phyloP scores from a whole-genome alignment of 495 filamentous ascomycete genomes.

The Tuber microsphaerosporum region DNA sequence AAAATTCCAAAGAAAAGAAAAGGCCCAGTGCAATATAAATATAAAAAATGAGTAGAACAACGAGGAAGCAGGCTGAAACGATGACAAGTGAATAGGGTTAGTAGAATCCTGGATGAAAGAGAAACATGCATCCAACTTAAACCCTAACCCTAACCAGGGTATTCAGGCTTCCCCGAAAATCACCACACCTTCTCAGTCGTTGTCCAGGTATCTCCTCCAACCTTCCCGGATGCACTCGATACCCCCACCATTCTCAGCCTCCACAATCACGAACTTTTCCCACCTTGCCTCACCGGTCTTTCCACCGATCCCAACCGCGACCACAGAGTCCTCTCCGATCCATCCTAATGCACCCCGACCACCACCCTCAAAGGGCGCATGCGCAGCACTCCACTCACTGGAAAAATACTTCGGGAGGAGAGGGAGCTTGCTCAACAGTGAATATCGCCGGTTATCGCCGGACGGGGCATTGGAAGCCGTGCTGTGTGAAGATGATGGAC shows the following conservation, averaged over 20 bases:
- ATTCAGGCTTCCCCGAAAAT: not conserved
- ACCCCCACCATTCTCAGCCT: slow-evolving; percentile 33
- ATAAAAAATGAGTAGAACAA: not conserved
- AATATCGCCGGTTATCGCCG: slow-evolving; percentile 39
- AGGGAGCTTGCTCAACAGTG: slow-evolving; percentile 35
- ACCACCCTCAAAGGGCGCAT: slow-evolving; percentile 39
- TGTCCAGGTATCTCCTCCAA: slow-evolving; percentile 41
- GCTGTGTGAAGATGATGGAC: slow-evolving; percentile 40
- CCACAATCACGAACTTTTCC: slow-evolving; percentile 42
- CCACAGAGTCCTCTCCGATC: slow-evolving; percentile 35
- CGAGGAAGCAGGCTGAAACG: not conserved
- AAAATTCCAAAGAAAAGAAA: not conserved
- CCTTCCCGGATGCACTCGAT: slow-evolving; percentile 45
- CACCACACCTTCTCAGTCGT: slow-evolving; percentile 26
- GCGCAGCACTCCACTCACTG: slow-evolving; percentile 40
- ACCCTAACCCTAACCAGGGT: not conserved
- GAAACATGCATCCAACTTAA: not conserved
- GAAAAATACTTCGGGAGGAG: slow-evolving; percentile 42
- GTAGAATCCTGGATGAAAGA: not conserved
- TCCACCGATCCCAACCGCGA: slow-evolving; percentile 34
- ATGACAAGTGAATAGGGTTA: not conserved
- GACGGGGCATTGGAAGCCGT: slow-evolving; percentile 13
- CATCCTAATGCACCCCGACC: slow-evolving; percentile 37
- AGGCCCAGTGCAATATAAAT: not conserved
- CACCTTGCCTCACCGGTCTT: slow-evolving; percentile 37